phyloP scores from a whole-genome alignment of 352 stramenopile species.

The Hyaloperonospora brassicae region DNA sequence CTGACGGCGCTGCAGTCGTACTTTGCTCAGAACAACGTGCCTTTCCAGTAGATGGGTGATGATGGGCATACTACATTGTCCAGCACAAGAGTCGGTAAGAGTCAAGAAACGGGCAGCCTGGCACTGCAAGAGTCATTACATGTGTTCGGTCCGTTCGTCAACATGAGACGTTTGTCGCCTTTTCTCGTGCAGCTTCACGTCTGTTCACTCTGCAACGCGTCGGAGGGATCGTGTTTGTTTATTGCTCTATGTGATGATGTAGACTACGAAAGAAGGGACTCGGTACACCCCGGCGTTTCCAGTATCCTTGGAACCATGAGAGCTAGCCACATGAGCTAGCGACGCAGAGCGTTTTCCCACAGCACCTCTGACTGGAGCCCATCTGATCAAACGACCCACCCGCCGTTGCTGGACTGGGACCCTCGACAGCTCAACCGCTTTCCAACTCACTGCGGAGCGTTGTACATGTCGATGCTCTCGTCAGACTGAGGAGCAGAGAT shows the following conservation, averaged over 20 bases:
- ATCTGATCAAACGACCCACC: constrained; percentile 2
- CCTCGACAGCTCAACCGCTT: constrained; percentile 6
- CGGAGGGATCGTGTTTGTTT: constrained; percentile 30
- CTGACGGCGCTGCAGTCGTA: constrained; percentile 40
- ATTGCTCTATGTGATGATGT: constrained; percentile 24
- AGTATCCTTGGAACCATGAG: background rate
- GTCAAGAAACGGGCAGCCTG: constrained; percentile 14
- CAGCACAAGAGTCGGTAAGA: constrained; percentile 11
- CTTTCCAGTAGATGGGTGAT: constrained; percentile 45
- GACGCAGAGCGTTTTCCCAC: constrained; percentile 10
- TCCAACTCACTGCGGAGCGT: constrained; percentile 61
- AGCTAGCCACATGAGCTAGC: constrained; percentile 12
- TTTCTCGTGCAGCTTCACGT: constrained; percentile 4
- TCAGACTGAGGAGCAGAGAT: constrained; percentile 72
- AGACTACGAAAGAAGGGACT: constrained; percentile 22
- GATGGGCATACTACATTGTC: constrained; percentile 3
- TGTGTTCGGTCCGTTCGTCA: constrained; percentile 18
- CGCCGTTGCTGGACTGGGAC: constrained; percentile 14
- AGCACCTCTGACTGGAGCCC: constrained; percentile 3
- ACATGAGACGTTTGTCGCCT: constrained; percentile 8
- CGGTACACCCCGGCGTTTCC: constrained; percentile 9
- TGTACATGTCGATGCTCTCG: constrained; percentile 86
- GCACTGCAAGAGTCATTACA: constrained; percentile 10
- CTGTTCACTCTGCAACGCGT: constrained; percentile 7
- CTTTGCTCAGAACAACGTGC: constrained; percentile 57